phyloP scores from a whole-genome alignment of 140 eudicot species.

The Oenanthe javanica region DNA sequence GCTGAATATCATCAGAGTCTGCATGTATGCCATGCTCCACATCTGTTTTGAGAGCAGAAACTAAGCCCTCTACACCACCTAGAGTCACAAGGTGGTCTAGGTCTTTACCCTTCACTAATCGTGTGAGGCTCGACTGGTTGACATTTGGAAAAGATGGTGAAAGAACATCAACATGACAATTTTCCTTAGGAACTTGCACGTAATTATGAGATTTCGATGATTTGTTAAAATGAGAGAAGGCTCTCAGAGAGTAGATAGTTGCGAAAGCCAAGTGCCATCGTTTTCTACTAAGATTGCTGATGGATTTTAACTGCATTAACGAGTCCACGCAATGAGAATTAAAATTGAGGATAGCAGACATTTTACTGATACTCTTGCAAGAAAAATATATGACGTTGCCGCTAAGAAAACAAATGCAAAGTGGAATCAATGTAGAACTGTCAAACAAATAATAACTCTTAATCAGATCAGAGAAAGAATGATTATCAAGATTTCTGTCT shows the following conservation, averaged over 20 bases:
- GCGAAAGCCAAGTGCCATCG: slow-evolving; percentile 38
- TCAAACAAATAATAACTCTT: background rate
- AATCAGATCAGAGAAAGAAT: too few species aligned
- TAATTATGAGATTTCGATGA: background rate
- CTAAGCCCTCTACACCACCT: background rate
- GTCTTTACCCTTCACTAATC: background rate
- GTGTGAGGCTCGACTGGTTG: background rate
- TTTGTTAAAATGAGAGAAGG: slow-evolving; percentile 17
- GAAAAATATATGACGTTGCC: background rate
- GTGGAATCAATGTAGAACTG: background rate
- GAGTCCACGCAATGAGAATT: slow-evolving; percentile 2
- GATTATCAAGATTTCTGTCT: too few species aligned
- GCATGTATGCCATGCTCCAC: background rate
- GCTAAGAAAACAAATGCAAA: background rate
- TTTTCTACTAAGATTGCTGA: background rate
- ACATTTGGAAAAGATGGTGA: background rate
- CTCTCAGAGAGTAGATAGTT: slow-evolving; percentile 27
- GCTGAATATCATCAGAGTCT: background rate
- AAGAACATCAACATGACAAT: slow-evolving; percentile 3
- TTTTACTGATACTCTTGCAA: background rate
- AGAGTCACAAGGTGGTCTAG: background rate
- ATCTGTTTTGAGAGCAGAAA: slow-evolving; percentile 1
- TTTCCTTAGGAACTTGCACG: background rate
- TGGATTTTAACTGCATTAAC: background rate
- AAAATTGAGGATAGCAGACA: background rate